Evolutionary conservation across 1,284 basidiomycete species (phyloP).

Genomic region (Ustilago vetiveriae): DNA sequence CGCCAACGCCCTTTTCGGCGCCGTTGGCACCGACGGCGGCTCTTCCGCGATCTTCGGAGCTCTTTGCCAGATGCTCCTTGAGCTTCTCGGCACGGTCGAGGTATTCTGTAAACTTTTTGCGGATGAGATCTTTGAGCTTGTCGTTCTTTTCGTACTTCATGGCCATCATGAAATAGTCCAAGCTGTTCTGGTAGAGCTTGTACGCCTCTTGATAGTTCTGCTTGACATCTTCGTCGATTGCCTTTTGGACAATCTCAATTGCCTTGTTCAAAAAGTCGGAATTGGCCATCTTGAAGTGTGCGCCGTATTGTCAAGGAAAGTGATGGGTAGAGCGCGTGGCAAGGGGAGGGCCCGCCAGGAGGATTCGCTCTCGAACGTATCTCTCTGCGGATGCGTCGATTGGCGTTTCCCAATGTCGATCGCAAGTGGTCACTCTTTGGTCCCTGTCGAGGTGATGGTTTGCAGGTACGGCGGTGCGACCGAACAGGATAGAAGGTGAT

Average conservation of each 20-base stretch:
- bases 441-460: too few species aligned
- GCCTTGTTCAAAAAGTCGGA: conserved; percentile 72
- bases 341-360: too few species aligned
- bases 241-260: conserved; percentile 91
- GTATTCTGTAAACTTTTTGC: conserved; percentile 90
- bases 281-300: conserved; percentile 48
- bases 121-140: conserved; percentile 86
- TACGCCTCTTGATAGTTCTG: conserved; percentile 94
- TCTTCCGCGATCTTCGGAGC: conserved; percentile 77
- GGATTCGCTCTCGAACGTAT: too few species aligned
- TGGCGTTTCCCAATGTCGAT: too few species aligned
- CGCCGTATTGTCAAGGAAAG: not conserved
- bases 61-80: conserved; percentile 73
- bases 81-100: conserved; percentile 89
- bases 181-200: conserved; percentile 85
- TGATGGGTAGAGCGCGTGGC: not conserved
- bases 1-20: conserved; percentile 72
- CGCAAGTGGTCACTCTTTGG: too few species aligned
- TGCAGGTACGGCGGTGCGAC: too few species aligned
- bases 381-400: too few species aligned
- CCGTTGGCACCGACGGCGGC: conserved; percentile 82
- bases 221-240: conserved; percentile 93
- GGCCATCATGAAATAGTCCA: conserved; percentile 97
- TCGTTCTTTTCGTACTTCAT: conserved; percentile 95
- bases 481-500: too few species aligned